Base-by-base conservation (phyloP, 805 yeast genomes). In the Helenozyma baotianmanensis region DNA sequence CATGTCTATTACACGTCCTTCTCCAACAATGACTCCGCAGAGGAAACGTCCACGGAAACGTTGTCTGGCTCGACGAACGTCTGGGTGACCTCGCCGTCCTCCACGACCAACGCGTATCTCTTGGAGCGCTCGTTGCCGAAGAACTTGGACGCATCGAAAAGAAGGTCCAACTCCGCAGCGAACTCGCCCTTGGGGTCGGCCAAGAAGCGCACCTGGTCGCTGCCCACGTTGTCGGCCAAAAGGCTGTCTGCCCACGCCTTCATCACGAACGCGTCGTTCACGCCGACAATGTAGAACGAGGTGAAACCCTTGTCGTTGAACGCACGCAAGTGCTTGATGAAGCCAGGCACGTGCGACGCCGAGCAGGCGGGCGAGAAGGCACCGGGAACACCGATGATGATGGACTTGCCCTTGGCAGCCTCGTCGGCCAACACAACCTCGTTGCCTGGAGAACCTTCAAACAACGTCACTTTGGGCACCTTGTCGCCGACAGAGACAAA, bases 261-360 rank as follows among this genome's bases (percentile, higher is more conserved):
- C 51, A 80, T 76, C 30, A 87, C 96, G 57, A 88, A 88, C 3
- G 92, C 74, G 54, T 88, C 96, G 58, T 88, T 88, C 30, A 85
- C 95, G 13, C 92, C 71, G 22, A 88, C 75, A 26, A 88, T 76
- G 48, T 70, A 77, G 32, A 87, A 58, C 28, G 75, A 60, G 16
- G 61, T 48, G 60, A 75, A 69, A n/a, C 95, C 95, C 60, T 82
- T 80, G 18, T 66, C 68, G 40, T 72, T 64, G 51, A 87, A 74
- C 21, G 71, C 65, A 6, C 67, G 53, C 38, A 72, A 57, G 27
- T 70, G 57, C 38, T 64, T 61, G 50, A 85, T 50, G 58, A 72
- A 85, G n/a, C 84, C 87, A 2, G 94, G 92, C 29, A 84, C 72
- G 51, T 81, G 89, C 18, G 70, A 56, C 16, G 79, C 77, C 21